These are phyloP conservation scores for Neospermospora avenae DNA, from an alignment of 2,329 filamentous ascomycete genomes.

Conservation along the genomic window DNA sequence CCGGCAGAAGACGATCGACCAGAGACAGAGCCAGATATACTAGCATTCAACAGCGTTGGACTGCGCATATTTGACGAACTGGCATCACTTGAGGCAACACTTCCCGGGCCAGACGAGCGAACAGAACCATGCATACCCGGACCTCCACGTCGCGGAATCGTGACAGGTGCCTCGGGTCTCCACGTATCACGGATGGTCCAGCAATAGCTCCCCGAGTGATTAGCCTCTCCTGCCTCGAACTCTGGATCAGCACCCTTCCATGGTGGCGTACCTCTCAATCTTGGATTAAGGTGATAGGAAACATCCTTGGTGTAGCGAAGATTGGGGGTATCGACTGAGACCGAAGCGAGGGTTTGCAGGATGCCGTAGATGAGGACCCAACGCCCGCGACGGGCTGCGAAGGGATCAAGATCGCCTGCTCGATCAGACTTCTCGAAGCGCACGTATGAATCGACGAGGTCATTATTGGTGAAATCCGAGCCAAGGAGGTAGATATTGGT, in stretches of 20 bases:
- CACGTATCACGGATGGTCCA: constrained; percentile 32
- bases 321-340: constrained; percentile 55
- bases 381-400: constrained; percentile 53
- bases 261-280: constrained; percentile 49
- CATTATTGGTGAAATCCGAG: constrained; percentile 50
- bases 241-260: constrained; percentile 44
- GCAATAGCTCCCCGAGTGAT: constrained; percentile 33
- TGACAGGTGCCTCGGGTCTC: constrained; percentile 7
- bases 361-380: constrained; percentile 61
- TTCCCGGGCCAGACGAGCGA: constrained; percentile 1
- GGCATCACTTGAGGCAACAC: constrained; percentile 12
- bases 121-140: background rate
- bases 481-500: constrained; percentile 57
- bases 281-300: constrained; percentile 54
- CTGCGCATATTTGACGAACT: constrained; percentile 12
- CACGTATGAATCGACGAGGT: constrained; percentile 53
- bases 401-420: constrained; percentile 50
- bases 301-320: constrained; percentile 52
- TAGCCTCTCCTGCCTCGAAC: constrained; percentile 27
- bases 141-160: background rate
- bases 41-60: constrained; percentile 3
- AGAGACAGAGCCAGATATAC: background rate
- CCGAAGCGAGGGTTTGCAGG: constrained; percentile 55
- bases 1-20: background rate
- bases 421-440: constrained; percentile 55